Evolutionary conservation across 108 stramenopile genomes (phyloP).

Genomic region (Asterionellopsis glacialis): DNA sequence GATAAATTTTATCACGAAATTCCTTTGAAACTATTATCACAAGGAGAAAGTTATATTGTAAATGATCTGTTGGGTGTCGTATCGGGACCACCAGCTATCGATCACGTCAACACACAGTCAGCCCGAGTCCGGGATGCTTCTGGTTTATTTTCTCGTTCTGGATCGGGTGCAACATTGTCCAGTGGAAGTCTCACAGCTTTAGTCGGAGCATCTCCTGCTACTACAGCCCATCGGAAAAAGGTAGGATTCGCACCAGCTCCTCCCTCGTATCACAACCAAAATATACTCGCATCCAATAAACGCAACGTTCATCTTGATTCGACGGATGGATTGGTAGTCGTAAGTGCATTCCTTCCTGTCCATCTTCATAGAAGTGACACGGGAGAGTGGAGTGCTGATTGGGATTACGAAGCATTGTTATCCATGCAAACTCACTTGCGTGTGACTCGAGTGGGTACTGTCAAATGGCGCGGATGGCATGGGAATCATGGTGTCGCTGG

Average conservation of each 20-base stretch:
- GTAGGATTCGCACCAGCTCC: constrained; percentile 76
- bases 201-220: neutral
- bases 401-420: constrained; percentile 95
- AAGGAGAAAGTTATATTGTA: constrained; percentile 64
- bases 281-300: constrained; percentile 6
- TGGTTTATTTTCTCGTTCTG: constrained; percentile 14
- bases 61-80: constrained; percentile 69
- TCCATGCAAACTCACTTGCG: constrained; percentile 91
- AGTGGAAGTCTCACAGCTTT: neutral
- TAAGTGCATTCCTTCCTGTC: constrained; percentile 84
- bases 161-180: neutral
- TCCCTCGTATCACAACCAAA: constrained; percentile 26
- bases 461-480: constrained; percentile 91
- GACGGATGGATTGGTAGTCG: constrained; percentile 84
- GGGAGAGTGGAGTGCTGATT: constrained; percentile 78
- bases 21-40: constrained; percentile 51
- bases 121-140: constrained; percentile 10
- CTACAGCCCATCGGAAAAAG: constrained; percentile 38
- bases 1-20: constrained; percentile 34
- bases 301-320: constrained; percentile 69
- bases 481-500: constrained; percentile 44
- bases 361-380: constrained; percentile 57
- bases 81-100: constrained; percentile 54
- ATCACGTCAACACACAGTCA: constrained; percentile 39
- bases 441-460: constrained; percentile 87